Conservation (phyloP, 345 rosid species). For the Arabis hirsuta region DNA sequence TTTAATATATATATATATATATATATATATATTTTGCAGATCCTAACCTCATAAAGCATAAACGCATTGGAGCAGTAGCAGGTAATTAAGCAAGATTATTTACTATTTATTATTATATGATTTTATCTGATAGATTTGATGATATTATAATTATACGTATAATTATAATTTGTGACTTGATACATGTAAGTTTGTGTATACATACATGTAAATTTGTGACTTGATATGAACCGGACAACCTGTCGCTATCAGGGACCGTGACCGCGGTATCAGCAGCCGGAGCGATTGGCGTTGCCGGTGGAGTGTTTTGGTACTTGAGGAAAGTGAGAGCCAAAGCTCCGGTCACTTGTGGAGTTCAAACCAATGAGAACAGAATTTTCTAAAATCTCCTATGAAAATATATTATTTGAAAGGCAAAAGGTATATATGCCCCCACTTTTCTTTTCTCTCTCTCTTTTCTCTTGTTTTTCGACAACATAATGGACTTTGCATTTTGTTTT, state of each 20-base stretch:
- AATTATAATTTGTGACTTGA: too few relatives aligned
- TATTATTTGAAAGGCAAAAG: not conserved
- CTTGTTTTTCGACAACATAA: not conserved
- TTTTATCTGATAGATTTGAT: not conserved
- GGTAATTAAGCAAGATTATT: constrained; percentile 25
- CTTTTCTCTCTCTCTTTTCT: constrained; percentile 2
- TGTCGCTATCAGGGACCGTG: constrained; percentile 57
- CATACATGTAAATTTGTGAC: too few relatives aligned
- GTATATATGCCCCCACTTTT: constrained; percentile 16
- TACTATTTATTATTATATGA: not conserved
- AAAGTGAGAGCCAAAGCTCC: constrained; percentile 84
- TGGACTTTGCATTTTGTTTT: not conserved
- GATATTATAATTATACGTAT: too few relatives aligned
- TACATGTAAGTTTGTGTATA: too few relatives aligned
- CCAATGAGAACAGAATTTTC: constrained; percentile 83
- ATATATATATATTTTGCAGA: constrained; percentile 31
- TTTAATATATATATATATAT: too few relatives aligned
- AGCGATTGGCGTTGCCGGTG: constrained; percentile 72
- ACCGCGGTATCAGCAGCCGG: constrained; percentile 80
- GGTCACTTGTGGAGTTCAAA: constrained; percentile 88
- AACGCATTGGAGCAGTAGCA: constrained; percentile 38
- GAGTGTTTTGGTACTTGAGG: constrained; percentile 69
- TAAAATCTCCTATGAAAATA: constrained; percentile 35
- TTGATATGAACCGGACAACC: not conserved
- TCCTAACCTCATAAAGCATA: constrained; percentile 37